phyloP scores from a whole-genome alignment of 495 filamentous ascomycete species.

The Neurospora tetraspora region DNA sequence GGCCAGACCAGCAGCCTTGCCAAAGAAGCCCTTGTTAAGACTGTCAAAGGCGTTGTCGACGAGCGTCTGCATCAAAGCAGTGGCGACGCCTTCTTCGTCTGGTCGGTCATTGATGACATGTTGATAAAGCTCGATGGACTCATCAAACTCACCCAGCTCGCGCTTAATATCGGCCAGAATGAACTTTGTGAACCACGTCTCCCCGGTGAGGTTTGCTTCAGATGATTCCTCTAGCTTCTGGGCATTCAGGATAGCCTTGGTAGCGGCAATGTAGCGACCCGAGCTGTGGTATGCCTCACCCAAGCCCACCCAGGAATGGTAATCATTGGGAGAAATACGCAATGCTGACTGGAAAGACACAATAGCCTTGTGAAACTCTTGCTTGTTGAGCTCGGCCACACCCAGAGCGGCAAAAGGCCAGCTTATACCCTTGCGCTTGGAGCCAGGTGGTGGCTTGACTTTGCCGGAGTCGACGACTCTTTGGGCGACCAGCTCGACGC shows the following conservation, averaged over 20 bases:
- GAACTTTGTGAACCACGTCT: constrained; percentile 89
- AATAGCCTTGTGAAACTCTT: constrained; percentile 78
- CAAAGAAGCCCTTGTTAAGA: constrained; percentile 73
- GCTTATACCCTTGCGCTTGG: constrained; percentile 80
- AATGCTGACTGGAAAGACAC: constrained; percentile 89
- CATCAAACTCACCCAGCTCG: constrained; percentile 81
- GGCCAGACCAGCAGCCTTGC: constrained; percentile 61
- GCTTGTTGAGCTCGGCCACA: constrained; percentile 91
- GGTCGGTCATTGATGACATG: constrained; percentile 55
- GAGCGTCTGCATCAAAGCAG: constrained; percentile 77
- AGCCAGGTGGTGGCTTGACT: constrained; percentile 77
- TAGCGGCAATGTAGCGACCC: constrained; percentile 81
- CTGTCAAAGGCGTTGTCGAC: constrained; percentile 70
- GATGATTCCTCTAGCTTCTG: constrained; percentile 53
- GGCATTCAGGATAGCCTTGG: constrained; percentile 81
- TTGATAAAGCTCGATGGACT: constrained; percentile 65
- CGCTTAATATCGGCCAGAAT: constrained; percentile 94
- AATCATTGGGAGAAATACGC: constrained; percentile 70
- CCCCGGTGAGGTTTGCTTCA: constrained; percentile 31
- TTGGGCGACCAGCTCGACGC: constrained; percentile 85
- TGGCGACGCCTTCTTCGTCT: constrained; percentile 72
- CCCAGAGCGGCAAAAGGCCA: constrained; percentile 96
- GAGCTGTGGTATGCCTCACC: constrained; percentile 95
- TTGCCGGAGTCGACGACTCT: constrained; percentile 89
- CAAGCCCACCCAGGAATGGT: constrained; percentile 91